Evolutionary conservation across 2,329 filamentous ascomycete genomes (phyloP).

Genomic region (Fonsecaea pugnacius): DNA sequence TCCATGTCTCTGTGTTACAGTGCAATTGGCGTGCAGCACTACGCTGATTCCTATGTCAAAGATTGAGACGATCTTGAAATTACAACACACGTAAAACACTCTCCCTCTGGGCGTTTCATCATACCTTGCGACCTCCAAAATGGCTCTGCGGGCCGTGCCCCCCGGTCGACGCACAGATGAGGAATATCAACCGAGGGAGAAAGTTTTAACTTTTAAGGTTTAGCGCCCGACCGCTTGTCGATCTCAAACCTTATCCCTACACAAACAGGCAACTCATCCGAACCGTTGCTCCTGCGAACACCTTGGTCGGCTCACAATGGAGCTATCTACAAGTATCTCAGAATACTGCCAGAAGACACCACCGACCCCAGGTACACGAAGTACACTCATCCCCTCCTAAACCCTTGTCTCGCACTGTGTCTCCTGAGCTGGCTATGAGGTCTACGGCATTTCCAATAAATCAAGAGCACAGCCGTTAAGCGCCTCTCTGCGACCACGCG

Average conservation of each 20-base stretch:
- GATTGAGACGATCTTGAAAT: background rate
- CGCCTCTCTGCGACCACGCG: background rate
- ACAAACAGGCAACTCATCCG: background rate
- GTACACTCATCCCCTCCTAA: background rate
- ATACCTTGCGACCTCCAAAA: background rate
- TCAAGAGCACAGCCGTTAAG: background rate
- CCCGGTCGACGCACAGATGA: background rate
- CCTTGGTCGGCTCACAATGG: background rate
- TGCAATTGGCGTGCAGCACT: background rate
- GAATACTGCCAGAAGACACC: background rate
- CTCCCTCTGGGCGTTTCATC: background rate
- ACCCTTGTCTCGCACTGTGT: background rate
- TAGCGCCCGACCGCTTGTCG: background rate
- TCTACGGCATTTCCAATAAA: background rate
- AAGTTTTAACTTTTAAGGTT: background rate
- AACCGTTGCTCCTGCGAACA: background rate
- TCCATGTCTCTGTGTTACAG: constrained; percentile 37
- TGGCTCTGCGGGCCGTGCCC: background rate
- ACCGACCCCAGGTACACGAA: background rate
- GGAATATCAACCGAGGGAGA: background rate
- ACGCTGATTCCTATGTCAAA: background rate
- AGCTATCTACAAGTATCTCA: background rate
- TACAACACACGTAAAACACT: background rate
- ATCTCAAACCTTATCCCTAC: background rate
- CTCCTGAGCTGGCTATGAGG: background rate